Evolutionary conservation across 768 basidiomycete species (phyloP).

Genomic region (Tylopilus sp.): DNA sequence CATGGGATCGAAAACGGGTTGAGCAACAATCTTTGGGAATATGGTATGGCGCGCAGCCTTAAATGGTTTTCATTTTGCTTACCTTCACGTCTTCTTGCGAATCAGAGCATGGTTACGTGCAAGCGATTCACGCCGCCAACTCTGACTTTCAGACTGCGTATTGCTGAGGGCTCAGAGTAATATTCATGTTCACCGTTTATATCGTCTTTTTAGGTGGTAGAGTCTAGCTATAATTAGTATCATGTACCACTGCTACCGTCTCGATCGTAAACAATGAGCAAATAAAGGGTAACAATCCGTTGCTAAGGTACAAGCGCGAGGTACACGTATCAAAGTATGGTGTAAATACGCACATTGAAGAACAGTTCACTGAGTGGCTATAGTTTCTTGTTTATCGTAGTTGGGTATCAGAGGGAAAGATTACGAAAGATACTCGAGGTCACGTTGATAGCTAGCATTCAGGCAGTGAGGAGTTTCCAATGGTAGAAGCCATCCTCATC

Average conservation of each 20-base stretch:
- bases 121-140: conserved; percentile 47
- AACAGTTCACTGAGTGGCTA: neutral
- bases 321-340: neutral
- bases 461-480: conserved; percentile 28
- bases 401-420: neutral
- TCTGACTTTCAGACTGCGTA: conserved; percentile 34
- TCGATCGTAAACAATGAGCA: neutral
- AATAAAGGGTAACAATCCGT: neutral
- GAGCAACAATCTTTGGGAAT: conserved; percentile 60
- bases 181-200: no score
- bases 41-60: conserved; percentile 36
- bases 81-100: neutral
- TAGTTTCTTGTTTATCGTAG: neutral
- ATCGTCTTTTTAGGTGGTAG: neutral
- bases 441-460: no score
- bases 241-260: neutral
- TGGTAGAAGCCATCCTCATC: conserved; percentile 30
- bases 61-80: neutral
- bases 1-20: conserved; percentile 41
- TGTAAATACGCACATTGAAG: neutral
- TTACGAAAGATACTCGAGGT: neutral
- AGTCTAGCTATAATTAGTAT: neutral
- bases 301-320: neutral
- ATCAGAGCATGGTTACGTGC: conserved; percentile 59
- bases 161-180: conserved; percentile 22